Evolutionary conservation across 1,139 yeast species (phyloP).

Genomic region (Yarrowia galli): DNA sequence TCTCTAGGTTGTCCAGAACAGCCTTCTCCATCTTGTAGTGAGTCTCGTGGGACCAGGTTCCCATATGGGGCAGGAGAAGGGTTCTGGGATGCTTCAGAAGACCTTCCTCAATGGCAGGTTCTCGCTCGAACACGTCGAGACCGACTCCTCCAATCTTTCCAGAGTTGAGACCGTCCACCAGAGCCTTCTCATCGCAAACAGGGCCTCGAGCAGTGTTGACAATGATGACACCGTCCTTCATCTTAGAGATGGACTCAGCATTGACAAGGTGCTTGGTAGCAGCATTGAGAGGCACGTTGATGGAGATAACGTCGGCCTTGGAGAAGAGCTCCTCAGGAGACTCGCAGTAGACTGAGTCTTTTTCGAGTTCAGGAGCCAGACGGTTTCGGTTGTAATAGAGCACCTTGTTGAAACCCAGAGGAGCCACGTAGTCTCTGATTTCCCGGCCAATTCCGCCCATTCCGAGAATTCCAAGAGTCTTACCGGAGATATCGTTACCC

Average conservation of each 20-base stretch:
- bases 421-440: conserved; percentile 66
- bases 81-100: conserved; percentile 69
- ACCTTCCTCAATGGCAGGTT: conserved; percentile 65
- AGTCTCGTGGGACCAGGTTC: conserved; percentile 67
- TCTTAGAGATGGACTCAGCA: conserved; percentile 54
- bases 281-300: conserved; percentile 71
- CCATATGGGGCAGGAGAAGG: conserved; percentile 76
- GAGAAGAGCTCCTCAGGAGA: conserved; percentile 62
- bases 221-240: conserved; percentile 64
- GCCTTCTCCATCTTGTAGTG: conserved; percentile 64
- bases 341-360: conserved; percentile 59
- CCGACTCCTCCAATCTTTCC: conserved; percentile 80
- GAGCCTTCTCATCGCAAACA: conserved; percentile 74
- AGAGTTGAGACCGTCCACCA: conserved; percentile 68
- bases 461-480: conserved; percentile 74
- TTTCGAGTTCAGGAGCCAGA: conserved; percentile 62
- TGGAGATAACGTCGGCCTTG: conserved; percentile 64
- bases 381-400: conserved; percentile 69
- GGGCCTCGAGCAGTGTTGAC: conserved; percentile 84
- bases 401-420: conserved; percentile 68
- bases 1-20: conserved; percentile 57
- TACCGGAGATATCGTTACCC: conserved; percentile 65
- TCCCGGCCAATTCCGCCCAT: conserved; percentile 89
- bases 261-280: conserved; percentile 66
- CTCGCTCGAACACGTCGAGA: conserved; percentile 77